Conservation (phyloP, 495 filamentous ascomycete species). For the Aspergillus indologenus region DNA sequence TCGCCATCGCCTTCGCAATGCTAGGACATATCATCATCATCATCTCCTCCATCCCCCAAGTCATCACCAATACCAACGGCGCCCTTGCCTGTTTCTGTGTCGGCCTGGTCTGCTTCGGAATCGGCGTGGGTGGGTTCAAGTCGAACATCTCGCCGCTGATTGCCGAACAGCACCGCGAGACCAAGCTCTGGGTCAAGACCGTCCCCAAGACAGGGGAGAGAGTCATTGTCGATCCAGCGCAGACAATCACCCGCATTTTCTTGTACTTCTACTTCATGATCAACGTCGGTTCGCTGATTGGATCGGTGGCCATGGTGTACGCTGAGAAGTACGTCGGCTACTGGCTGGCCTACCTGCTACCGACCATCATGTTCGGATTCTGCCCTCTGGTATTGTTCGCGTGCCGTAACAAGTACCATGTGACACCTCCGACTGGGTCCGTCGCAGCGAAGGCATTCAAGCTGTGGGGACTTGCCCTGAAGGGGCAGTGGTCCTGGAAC, state of each 20-base stretch:
- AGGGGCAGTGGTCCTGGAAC: constrained; percentile 59
- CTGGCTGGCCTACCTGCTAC: constrained; percentile 65
- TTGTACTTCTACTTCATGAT: constrained; percentile 51
- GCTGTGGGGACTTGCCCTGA: constrained; percentile 53
- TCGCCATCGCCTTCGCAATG: constrained; percentile 55
- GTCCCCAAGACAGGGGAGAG: constrained; percentile 52
- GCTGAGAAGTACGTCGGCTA: constrained; percentile 74
- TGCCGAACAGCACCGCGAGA: constrained; percentile 47
- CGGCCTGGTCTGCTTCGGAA: constrained; percentile 54
- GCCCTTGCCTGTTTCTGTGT: constrained; percentile 56
- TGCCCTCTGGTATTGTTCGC: constrained; percentile 58
- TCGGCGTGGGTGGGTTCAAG: constrained; percentile 58
- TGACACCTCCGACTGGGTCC: constrained; percentile 59
- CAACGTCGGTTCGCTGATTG: constrained; percentile 51
- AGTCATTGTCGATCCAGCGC: constrained; percentile 63
- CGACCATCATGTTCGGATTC: constrained; percentile 55
- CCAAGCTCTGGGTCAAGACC: constrained; percentile 37
- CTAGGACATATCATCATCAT: constrained; percentile 65
- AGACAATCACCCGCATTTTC: constrained; percentile 48
- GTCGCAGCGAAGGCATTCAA: constrained; percentile 57
- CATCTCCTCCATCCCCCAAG: constrained; percentile 57
- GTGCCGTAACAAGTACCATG: constrained; percentile 58
- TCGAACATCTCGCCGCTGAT: constrained; percentile 62
- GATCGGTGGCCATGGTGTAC: constrained; percentile 57
- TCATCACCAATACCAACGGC: constrained; percentile 52